Conservation (phyloP, 1,139 yeast species). For the Saccharomyces hybrid region DNA sequence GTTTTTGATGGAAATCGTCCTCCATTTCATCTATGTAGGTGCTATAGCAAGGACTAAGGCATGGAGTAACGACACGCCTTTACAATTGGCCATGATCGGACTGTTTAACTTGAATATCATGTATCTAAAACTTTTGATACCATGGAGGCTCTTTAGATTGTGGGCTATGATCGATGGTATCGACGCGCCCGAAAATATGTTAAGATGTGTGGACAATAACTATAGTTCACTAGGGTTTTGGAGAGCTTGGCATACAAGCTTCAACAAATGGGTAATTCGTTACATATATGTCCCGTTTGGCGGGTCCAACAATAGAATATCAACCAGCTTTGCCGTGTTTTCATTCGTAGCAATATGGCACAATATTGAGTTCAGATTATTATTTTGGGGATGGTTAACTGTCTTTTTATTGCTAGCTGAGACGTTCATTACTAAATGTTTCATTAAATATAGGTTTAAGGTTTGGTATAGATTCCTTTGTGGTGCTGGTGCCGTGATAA, state of each 20-base stretch:
- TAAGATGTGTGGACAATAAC: conserved; percentile 90
- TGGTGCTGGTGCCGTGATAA: conserved; percentile 78
- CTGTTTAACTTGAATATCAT: conserved; percentile 80
- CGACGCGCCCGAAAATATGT: conserved; percentile 97
- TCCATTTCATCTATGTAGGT: conserved; percentile 86
- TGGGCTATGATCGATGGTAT: conserved; percentile 90
- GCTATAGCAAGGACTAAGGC: conserved; percentile 83
- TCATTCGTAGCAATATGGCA: conserved; percentile 98
- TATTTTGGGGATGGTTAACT: conserved; percentile 94
- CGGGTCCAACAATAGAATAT: conserved; percentile 58
- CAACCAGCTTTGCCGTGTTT: conserved; percentile 81
- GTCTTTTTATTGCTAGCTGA: conserved; percentile 89
- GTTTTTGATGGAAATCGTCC: conserved; percentile 75
- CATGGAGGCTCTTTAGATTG: conserved; percentile 91
- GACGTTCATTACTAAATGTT: conserved; percentile 46
- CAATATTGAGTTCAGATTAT: conserved; percentile 76
- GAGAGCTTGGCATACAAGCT: conserved; percentile 98
- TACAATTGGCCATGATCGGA: conserved; percentile 92
- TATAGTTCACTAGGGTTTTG: conserved; percentile 89
- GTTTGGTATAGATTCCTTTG: conserved; percentile 72
- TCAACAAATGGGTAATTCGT: conserved; percentile 79
- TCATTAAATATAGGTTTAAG: conserved; percentile 41
- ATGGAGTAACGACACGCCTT: conserved; percentile 88
- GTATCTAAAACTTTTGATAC: conserved; percentile 86
- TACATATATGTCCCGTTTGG: conserved; percentile 85